Percentiles rank a stretch among this genome's conserved stretches.
These are phyloP conservation scores for Puccinia horiana DNA, from an alignment of 1,284 basidiomycete genomes.

Conservation along the genomic window DNA sequence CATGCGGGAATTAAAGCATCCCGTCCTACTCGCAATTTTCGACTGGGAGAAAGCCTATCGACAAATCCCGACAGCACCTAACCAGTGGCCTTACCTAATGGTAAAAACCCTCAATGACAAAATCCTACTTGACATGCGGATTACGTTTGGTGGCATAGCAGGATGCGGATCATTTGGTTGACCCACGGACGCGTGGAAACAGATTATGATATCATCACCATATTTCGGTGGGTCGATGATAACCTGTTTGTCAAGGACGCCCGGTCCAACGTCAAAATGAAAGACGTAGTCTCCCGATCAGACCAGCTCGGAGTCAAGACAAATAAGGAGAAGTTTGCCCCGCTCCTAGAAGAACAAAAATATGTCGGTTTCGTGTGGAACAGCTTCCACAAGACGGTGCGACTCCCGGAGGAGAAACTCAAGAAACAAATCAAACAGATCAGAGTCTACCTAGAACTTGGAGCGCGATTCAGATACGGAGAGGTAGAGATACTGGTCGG, in stretches of 20 bases:
- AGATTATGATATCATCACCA: not conserved
- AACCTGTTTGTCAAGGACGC: too few species aligned
- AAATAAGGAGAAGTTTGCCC: not conserved
- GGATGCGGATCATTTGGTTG: constrained; percentile 21
- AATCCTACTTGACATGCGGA: not conserved
- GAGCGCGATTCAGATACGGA: not conserved
- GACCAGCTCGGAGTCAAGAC: not conserved
- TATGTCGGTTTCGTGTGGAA: constrained; percentile 31
- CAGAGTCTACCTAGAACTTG: not conserved
- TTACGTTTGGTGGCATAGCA: constrained; percentile 5
- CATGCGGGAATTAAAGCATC: too few species aligned
- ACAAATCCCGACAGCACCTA: too few species aligned
- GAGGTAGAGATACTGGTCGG: constrained; percentile 21
- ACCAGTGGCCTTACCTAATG: too few species aligned
- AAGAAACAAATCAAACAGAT: not conserved
- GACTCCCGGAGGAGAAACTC: not conserved
- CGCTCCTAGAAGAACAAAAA: constrained; percentile 10
- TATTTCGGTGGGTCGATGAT: too few species aligned
- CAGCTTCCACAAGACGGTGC: not conserved
- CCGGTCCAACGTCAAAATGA: too few species aligned
- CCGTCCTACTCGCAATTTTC: too few species aligned
- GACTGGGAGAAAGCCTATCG: too few species aligned
- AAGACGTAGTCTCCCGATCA: not conserved
- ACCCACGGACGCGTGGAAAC: constrained; percentile 19
- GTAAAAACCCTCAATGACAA: not conserved